phyloP scores from a whole-genome alignment of 2,329 filamentous ascomycete species.

The Sordariomycetes sp. region DNA sequence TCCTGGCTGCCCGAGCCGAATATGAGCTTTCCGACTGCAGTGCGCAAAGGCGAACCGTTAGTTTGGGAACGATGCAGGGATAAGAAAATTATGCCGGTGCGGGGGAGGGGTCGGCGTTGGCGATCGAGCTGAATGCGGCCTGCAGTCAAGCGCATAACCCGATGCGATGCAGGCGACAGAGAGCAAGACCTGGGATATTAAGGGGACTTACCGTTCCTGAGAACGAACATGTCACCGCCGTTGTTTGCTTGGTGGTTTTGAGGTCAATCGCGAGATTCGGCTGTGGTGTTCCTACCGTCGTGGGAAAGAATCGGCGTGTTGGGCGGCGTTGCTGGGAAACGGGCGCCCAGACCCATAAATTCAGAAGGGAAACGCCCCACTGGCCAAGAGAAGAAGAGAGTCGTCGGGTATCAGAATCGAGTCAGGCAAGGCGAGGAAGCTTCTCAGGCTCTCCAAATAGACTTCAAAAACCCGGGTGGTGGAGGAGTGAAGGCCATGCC shows the following conservation, averaged over 20 bases:
- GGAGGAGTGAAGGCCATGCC: background rate
- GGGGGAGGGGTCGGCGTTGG: background rate
- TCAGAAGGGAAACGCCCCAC: background rate
- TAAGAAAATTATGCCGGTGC: background rate
- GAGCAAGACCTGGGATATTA: background rate
- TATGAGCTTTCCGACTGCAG: constrained; percentile 76
- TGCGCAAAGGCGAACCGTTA: background rate
- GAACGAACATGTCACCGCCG: constrained; percentile 26
- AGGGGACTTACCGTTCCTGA: constrained; percentile 28
- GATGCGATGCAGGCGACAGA: background rate
- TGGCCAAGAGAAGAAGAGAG: background rate
- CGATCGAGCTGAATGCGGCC: background rate
- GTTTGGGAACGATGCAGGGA: constrained; percentile 4
- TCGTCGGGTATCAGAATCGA: background rate
- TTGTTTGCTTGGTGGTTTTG: background rate
- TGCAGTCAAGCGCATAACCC: no score
- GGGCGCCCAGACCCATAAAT: background rate
- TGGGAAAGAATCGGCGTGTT: background rate
- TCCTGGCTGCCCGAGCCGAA: constrained; percentile 82
- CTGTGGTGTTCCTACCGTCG: background rate
- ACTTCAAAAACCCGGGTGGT: background rate
- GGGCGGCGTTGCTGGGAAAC: background rate
- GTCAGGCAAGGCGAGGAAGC: background rate
- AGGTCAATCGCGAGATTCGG: background rate
- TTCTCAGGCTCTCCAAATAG: background rate